Base-by-base conservation (phyloP, 441 rosid species). In the Populus hybrid region DNA sequence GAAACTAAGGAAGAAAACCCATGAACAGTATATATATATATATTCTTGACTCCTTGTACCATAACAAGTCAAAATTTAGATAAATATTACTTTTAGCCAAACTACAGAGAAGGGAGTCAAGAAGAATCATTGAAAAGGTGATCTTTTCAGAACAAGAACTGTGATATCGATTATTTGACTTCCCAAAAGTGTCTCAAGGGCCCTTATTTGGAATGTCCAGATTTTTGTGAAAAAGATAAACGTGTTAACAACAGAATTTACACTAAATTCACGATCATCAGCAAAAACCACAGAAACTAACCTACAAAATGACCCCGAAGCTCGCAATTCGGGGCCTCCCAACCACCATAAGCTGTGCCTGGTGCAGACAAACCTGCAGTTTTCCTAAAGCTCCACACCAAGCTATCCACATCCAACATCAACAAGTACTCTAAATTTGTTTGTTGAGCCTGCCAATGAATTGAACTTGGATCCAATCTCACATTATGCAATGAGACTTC, bases 291-390 rank as follows among this genome's bases (percentile, higher is more conserved):
- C 40, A 69, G 77, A 80, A 78, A 78, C 86, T 83, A 71, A 96
- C 99, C 97, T 1, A 93, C 97, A 71, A 96, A 94, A 86, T 96
- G 99, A 26, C 98, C 99, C 5, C 99, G 90, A 76, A 94, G 95
- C 86, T 96, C 97, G 14, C 28, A 14, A 30, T 66, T 76, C 1
- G 97, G 89, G 1, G 26, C 85, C 83, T 96, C 98, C 98, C 99
- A 96, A 5, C 98, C 97, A 65, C 95, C 97, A 79, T 94, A 92
- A 1, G 88, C 66, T 32, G 69, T 66, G 40, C 98, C 95, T 0
- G 91, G 90, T 7, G 95, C 84, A 38, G 83, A 77, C 86, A 91
- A 89, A 78, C 91, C 96, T 4, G 96, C 97, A 6, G 86, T 90
- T 75, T 94, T 90, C 83, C 97, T 86, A 76, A 96, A 96, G 83